Evolutionary conservation across 1,284 basidiomycete species (phyloP).

Genomic region (Cutaneotrichosporon sp.): DNA sequence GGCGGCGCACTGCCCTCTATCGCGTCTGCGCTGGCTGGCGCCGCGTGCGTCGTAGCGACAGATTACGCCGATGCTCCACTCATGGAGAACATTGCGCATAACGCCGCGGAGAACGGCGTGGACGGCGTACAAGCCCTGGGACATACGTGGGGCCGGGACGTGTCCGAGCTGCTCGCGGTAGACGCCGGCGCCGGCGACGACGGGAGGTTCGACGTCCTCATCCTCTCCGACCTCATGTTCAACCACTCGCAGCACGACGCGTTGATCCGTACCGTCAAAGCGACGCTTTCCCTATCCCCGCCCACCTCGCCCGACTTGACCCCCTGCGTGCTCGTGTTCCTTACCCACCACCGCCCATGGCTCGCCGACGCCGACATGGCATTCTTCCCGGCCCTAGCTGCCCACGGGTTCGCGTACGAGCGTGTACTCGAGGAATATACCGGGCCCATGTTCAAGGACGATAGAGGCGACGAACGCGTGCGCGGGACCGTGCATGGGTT

Average conservation of each 20-base stretch:
- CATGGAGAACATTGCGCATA: conserved; percentile 70
- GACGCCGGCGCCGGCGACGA: not conserved
- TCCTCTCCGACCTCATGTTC: conserved; percentile 75
- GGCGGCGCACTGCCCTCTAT: conserved; percentile 84
- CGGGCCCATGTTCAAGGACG: conserved; percentile 81
- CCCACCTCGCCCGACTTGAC: conserved; percentile 26
- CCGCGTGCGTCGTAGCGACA: conserved; percentile 61
- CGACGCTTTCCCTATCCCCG: conserved; percentile 43
- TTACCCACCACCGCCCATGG: conserved; percentile 83
- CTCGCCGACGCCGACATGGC: conserved; percentile 76
- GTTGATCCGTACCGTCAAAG: conserved; percentile 69
- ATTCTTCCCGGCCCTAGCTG: conserved; percentile 59
- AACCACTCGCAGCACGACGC: conserved; percentile 67
- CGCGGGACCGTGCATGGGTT: conserved; percentile 59
- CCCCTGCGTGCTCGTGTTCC: conserved; percentile 77
- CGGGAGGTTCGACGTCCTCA: conserved; percentile 66
- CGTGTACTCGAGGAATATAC: conserved; percentile 64
- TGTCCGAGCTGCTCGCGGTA: conserved; percentile 53
- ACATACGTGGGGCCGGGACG: conserved; percentile 81
- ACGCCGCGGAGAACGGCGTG: conserved; percentile 50
- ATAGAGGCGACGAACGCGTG: conserved; percentile 63
- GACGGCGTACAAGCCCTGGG: conserved; percentile 54
- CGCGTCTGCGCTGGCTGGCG: conserved; percentile 64
- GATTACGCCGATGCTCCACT: conserved; percentile 84
- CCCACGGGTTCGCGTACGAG: conserved; percentile 67